Percentiles rank a stretch among this genome's conserved stretches.
These are phyloP conservation scores for Basidiobolus meristosporus DNA, from an alignment of 371 early-diverging fungal species.

Conservation along the genomic window DNA sequence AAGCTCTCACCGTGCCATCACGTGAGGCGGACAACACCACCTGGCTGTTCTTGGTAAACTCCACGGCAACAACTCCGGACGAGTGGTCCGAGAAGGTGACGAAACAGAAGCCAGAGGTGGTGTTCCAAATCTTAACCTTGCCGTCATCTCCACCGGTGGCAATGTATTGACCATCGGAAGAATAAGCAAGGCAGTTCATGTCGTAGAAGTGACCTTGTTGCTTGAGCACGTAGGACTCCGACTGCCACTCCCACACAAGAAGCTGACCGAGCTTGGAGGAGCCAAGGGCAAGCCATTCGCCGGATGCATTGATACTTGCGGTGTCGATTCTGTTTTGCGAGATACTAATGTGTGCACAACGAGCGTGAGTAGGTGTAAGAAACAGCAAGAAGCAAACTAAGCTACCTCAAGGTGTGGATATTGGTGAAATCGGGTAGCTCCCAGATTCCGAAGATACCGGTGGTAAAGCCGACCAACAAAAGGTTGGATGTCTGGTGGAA, in stretches of 20 bases:
- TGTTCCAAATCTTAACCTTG: conserved; percentile 94
- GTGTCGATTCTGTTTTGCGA: conserved; percentile 81
- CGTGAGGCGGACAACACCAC: conserved; percentile 84
- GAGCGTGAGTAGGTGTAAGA: neutral
- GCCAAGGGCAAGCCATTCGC: conserved; percentile 97
- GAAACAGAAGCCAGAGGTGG: conserved; percentile 87
- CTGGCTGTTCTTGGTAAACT: conserved; percentile 81
- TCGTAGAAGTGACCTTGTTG: conserved; percentile 95
- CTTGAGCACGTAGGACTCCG: conserved; percentile 91
- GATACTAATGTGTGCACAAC: conserved; percentile 34
- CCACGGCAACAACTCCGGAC: conserved; percentile 60
- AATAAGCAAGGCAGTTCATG: conserved; percentile 75
- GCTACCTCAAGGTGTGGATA: conserved; percentile 68
- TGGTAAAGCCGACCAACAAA: conserved; percentile 75
- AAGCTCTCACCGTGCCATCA: conserved; percentile 96
- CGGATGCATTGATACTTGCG: conserved; percentile 67
- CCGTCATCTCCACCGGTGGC: conserved; percentile 95
- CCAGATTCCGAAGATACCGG: conserved; percentile 92
- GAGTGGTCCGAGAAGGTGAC: conserved; percentile 92
- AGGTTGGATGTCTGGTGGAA: conserved; percentile 59
- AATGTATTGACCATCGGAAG: conserved; percentile 83
- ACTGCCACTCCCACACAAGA: conserved; percentile 98
- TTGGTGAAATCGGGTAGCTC: conserved; percentile 80
- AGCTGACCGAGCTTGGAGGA: conserved; percentile 82
- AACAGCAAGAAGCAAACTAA: neutral